These are phyloP conservation scores for Cyclotella distinguenda DNA, from an alignment of 108 stramenopile genomes.

Conservation along the genomic window DNA sequence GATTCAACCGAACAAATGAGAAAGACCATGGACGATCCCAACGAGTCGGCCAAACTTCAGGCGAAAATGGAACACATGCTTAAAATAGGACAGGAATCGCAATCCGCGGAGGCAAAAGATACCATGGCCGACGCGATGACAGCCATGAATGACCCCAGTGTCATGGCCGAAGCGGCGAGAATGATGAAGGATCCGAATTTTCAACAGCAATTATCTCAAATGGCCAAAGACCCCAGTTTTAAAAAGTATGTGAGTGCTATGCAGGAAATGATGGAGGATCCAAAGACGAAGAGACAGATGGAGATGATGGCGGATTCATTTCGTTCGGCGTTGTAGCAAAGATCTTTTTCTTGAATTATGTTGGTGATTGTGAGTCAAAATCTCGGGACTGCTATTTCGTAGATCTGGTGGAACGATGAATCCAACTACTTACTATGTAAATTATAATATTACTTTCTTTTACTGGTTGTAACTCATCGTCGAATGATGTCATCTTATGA, in stretches of 20 bases:
- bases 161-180: conserved; percentile 76
- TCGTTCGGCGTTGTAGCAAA: conserved; percentile 51
- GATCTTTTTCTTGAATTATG: no score
- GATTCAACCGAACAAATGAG: conserved; percentile 48
- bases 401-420: no score
- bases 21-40: conserved; percentile 78
- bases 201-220: conserved; percentile 63
- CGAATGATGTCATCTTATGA: no score
- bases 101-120: conserved; percentile 59
- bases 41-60: conserved; percentile 73
- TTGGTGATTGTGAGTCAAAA: no score
- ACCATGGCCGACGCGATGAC: conserved; percentile 79
- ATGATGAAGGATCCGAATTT: conserved; percentile 89
- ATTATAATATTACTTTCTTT: no score
- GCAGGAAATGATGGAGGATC: conserved; percentile 88
- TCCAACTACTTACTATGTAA: no score
- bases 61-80: conserved; percentile 92
- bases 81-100: conserved; percentile 65
- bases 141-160: conserved; percentile 74
- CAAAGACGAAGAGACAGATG: conserved; percentile 72
- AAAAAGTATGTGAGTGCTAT: conserved; percentile 75
- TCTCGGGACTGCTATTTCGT: no score
- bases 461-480: no score
- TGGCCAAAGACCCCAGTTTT: conserved; percentile 85
- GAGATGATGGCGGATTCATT: conserved; percentile 63